phyloP scores from a whole-genome alignment of 164 flowering plant genomes.

The Warburgia ugandensis region DNA sequence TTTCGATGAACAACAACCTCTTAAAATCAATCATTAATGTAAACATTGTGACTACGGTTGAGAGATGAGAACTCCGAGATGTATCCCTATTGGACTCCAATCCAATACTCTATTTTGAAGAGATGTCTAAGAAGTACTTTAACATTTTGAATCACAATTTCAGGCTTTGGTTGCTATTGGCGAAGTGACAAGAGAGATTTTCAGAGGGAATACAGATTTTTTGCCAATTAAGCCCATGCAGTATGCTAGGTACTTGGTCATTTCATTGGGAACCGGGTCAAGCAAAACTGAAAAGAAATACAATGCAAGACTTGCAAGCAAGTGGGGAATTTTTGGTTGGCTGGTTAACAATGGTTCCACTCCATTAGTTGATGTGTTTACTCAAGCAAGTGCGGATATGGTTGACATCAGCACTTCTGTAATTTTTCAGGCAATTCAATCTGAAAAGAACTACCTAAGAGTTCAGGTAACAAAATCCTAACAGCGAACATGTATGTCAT shows the following conservation, averaged over 20 bases:
- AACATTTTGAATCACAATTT: neutral
- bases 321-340: constrained; percentile 34
- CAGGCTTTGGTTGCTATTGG: constrained; percentile 24
- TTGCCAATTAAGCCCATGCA: constrained; percentile 17
- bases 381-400: constrained; percentile 31
- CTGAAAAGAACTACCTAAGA: constrained; percentile 23
- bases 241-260: constrained; percentile 17
- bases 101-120: too few relatives aligned
- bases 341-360: constrained; percentile 10
- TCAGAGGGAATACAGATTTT: constrained; percentile 16
- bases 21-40: too few relatives aligned
- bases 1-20: too few relatives aligned
- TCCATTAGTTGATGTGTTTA: constrained; percentile 26
- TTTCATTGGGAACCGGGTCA: constrained; percentile 37
- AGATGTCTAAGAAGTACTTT: too few relatives aligned
- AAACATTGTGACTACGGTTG: too few relatives aligned
- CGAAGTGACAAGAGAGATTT: constrained; percentile 20
- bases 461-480: constrained; percentile 28
- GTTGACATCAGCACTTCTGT: constrained; percentile 20
- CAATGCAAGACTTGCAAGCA: constrained; percentile 18
- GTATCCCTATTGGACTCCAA: too few relatives aligned
- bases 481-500: too few relatives aligned
- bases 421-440: constrained; percentile 22
- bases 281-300: constrained; percentile 12
- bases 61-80: too few relatives aligned